A percentile compares a stretch with the other conserved stretches of the same genome.
Evolutionary conservation across 192 early-diverging fungal species (phyloP).

Genomic region (Rhizoclosmatium sp.): DNA sequence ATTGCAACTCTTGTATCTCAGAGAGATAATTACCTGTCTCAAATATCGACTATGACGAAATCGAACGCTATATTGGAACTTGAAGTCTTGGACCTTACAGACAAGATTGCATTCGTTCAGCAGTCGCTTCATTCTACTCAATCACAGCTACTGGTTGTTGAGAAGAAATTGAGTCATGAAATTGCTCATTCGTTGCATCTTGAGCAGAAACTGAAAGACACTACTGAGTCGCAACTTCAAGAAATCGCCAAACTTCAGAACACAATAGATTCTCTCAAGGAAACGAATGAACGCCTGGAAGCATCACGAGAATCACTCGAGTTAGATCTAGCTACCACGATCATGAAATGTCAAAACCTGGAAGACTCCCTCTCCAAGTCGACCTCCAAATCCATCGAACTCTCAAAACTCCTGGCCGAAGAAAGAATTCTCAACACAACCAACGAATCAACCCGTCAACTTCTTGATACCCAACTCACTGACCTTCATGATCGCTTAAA

Average conservation of each 20-base stretch:
- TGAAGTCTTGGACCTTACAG: constrained; percentile 42
- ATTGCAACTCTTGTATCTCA: constrained; percentile 16
- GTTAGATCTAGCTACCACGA: not conserved
- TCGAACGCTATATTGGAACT: constrained; percentile 34
- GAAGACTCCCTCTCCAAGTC: not conserved
- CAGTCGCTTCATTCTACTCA: not conserved
- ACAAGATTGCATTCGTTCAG: not conserved
- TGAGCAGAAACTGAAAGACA: constrained; percentile 18
- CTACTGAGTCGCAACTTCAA: not conserved
- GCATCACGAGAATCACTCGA: not conserved
- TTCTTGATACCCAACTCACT: not conserved
- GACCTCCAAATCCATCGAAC: not conserved
- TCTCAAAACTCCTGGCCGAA: not conserved
- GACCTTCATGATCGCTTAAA: not conserved
- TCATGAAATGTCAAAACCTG: not conserved
- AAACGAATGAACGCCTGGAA: not conserved
- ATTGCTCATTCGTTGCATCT: not conserved
- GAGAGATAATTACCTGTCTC: constrained; percentile 7
- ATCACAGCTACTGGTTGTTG: not conserved
- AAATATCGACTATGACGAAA: constrained; percentile 38
- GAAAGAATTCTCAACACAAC: not conserved
- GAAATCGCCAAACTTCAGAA: not conserved
- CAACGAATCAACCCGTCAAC: not conserved
- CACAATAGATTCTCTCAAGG: not conserved
- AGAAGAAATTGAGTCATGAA: constrained; percentile 6